Base-by-base conservation (phyloP, 1,284 basidiomycete genomes). In the Cryptococcus sp. region DNA sequence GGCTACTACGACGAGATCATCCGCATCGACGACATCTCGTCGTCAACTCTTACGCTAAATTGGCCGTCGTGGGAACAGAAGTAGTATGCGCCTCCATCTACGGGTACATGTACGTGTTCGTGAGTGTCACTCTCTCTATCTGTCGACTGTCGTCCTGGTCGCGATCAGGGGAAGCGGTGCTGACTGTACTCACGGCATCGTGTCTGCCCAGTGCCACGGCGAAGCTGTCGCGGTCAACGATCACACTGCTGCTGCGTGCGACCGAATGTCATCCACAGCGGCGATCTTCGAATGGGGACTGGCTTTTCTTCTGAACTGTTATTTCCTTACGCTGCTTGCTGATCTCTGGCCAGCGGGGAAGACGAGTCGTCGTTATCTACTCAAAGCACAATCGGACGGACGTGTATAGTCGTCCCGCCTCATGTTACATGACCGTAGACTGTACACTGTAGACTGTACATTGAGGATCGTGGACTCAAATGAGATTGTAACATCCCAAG, bases 21-120 rank as follows among this genome's bases (percentile, higher is more conserved):
- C 74, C 75, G 5, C 73, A 82, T 27, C 66, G 80, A 22, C 54
- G 59, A 17, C 78, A 79, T 47, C 69, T 83, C 13, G 66, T 74
- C n/a, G 67, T 80, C 39, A 81, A 79, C 66, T 78, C 80, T 5
- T 71, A 81, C 51, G 54, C 76, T 67, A 83, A 84, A 70, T 63
- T 81, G 8, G 43, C 75, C 40, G 68, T 83, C 55, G 77, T 83
- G 17, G 47, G 55, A 8, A 3, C 76, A 1, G 80, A 81, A 1
- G 69, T 83, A 39, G 61, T 64, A 0, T 68, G 75, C 20, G 81
- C 82, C 6, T 77, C 82, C 53, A 67, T 71, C 0, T 84, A 83
- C 54, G 80, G 71, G n/a, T 70, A 64, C 0, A 72, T 74, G 8
- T 83, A 83, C 52, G 66, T 52, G 5, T 60, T 68, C 16, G 71